Conservation (phyloP, 257 asterid genomes). For the Gentiana dahurica region DNA sequence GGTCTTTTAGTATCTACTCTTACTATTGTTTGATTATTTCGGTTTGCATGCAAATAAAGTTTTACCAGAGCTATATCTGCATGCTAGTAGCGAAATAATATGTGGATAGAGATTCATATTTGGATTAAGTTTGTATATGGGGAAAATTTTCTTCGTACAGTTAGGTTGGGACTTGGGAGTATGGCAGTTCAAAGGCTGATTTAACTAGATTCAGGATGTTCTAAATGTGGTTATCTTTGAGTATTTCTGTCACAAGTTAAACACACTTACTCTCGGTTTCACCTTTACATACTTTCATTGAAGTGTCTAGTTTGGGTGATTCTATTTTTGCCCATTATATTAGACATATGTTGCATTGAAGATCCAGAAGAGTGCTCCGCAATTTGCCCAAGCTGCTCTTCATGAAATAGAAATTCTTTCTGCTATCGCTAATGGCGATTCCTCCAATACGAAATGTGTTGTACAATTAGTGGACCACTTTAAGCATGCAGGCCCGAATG, state of each 20-base stretch:
- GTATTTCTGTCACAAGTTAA: not conserved
- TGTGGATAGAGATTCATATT: too few relatives aligned
- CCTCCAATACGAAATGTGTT: slow-evolving; percentile 48
- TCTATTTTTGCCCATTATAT: not conserved
- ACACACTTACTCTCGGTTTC: too few relatives aligned
- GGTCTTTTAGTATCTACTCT: too few relatives aligned
- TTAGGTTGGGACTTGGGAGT: too few relatives aligned
- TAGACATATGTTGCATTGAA: slow-evolving; percentile 89
- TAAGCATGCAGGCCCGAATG: slow-evolving; percentile 92
- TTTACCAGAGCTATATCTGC: too few relatives aligned
- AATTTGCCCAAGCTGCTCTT: slow-evolving; percentile 89
- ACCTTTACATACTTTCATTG: not conserved
- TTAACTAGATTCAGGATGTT: not conserved
- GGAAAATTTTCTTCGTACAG: too few relatives aligned
- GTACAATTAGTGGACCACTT: slow-evolving; percentile 78
- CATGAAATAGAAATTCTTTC: slow-evolving; percentile 86
- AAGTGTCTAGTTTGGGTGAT: not conserved
- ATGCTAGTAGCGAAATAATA: too few relatives aligned
- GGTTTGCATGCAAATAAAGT: too few relatives aligned
- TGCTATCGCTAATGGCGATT: slow-evolving; percentile 73
- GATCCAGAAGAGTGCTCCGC: slow-evolving; percentile 96
- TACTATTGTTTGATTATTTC: too few relatives aligned
- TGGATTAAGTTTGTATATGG: too few relatives aligned
- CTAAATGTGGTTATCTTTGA: not conserved
- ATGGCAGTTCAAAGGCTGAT: too few relatives aligned